phyloP scores from a whole-genome alignment of 2,329 filamentous ascomycete species.

The Trematosphaeria pertusa region DNA sequence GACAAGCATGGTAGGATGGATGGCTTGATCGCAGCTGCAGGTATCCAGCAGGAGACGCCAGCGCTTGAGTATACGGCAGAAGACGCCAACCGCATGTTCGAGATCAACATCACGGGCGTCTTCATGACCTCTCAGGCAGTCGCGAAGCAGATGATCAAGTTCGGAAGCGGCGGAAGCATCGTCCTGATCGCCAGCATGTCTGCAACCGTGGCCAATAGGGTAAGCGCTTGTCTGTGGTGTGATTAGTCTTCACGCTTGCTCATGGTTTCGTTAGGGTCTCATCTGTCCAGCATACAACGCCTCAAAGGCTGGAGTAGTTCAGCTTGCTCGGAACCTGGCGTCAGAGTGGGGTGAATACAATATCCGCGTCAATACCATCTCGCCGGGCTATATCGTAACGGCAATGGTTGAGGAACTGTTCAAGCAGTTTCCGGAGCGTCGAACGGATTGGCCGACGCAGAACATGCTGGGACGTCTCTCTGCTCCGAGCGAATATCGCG shows the following conservation, averaged over 20 bases:
- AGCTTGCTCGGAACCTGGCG: slow-evolving; percentile 74
- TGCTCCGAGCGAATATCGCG: slow-evolving; percentile 45
- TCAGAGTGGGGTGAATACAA: slow-evolving; percentile 74
- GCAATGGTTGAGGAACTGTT: slow-evolving; percentile 86
- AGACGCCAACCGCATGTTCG: slow-evolving; percentile 68
- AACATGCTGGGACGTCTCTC: slow-evolving; percentile 74
- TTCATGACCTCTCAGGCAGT: slow-evolving; percentile 70
- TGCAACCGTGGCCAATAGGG: slow-evolving; percentile 67
- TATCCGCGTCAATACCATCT: slow-evolving; percentile 83
- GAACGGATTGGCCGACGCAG: slow-evolving; percentile 75
- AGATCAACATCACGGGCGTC: slow-evolving; percentile 66
- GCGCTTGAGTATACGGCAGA: slow-evolving; percentile 77
- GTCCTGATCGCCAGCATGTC: slow-evolving; percentile 70
- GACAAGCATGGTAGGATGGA: slow-evolving; percentile 75
- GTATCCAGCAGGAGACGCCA: slow-evolving; percentile 82
- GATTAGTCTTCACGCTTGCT: slow-evolving; percentile 9
- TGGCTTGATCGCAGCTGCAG: slow-evolving; percentile 76
- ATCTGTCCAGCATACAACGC: slow-evolving; percentile 77
- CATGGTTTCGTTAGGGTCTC: slow-evolving; percentile 59
- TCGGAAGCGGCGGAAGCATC: slow-evolving; percentile 66
- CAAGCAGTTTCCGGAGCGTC: slow-evolving; percentile 71
- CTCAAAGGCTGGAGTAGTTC: slow-evolving; percentile 76
- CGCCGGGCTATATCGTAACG: slow-evolving; percentile 80
- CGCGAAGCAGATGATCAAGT: slow-evolving; percentile 68
- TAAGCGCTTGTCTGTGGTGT: slow-evolving; percentile 56